Evolutionary conservation across 345 rosid genomes (phyloP).

Genomic region (Eucalyptus shirleyi): DNA sequence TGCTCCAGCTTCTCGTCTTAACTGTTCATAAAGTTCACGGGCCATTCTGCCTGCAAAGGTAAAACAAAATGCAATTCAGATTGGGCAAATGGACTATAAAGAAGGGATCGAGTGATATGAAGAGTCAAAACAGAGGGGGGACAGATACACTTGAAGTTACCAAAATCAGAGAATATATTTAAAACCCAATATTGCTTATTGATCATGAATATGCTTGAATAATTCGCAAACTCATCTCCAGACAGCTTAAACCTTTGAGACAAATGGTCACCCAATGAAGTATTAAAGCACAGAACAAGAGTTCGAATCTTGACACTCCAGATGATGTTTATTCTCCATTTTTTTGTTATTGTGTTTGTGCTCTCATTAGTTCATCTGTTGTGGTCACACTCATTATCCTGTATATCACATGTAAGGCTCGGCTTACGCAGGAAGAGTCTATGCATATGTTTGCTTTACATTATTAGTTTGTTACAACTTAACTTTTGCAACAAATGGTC

Average conservation of each 20-base stretch:
- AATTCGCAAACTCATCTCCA: background rate
- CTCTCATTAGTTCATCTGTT: background rate
- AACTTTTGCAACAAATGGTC: background rate
- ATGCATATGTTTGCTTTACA: background rate
- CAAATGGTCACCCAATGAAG: background rate
- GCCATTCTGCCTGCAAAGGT: constrained; percentile 38
- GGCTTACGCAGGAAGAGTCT: background rate
- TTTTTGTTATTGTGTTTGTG: background rate
- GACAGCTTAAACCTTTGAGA: background rate
- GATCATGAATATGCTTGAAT: background rate
- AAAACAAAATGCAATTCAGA: background rate
- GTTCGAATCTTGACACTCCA: background rate
- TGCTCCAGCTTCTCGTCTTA: constrained; percentile 69
- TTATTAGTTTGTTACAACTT: background rate
- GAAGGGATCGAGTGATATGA: background rate
- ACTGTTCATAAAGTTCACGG: constrained; percentile 36
- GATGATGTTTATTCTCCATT: background rate
- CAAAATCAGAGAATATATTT: background rate
- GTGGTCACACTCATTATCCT: background rate
- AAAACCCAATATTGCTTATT: background rate
- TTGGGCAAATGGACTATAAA: background rate
- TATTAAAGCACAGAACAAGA: background rate
- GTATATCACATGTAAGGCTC: background rate
- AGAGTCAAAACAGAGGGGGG: background rate
- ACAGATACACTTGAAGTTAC: background rate